Evolutionary conservation across 768 basidiomycete genomes (phyloP).

Genomic region (Cantharellus cinnabarinus): DNA sequence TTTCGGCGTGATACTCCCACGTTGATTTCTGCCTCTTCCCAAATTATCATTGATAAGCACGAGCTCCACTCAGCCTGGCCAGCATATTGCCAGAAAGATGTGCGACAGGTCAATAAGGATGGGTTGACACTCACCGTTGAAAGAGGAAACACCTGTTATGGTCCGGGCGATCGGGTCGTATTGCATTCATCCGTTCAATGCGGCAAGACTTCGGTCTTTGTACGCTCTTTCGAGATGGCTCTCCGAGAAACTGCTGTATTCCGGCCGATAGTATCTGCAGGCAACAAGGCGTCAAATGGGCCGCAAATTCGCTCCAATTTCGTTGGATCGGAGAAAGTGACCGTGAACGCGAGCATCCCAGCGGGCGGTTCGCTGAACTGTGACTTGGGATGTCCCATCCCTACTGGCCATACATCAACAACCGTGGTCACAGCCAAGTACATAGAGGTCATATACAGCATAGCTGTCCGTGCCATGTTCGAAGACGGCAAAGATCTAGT

Average conservation of each 20-base stretch:
- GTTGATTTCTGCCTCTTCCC: slow-evolving; percentile 42
- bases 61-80: slow-evolving; percentile 90
- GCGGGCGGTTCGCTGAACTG: slow-evolving; percentile 50
- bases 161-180: slow-evolving; percentile 63
- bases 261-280: slow-evolving; percentile 28
- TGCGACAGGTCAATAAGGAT: slow-evolving; percentile 41
- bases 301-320: slow-evolving; percentile 33
- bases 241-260: slow-evolving; percentile 62
- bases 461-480: slow-evolving; percentile 59
- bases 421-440: slow-evolving; percentile 47
- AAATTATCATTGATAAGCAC: slow-evolving; percentile 78
- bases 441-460: slow-evolving; percentile 66
- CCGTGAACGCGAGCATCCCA: slow-evolving; percentile 52
- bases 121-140: slow-evolving; percentile 58
- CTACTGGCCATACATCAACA: slow-evolving; percentile 54
- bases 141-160: slow-evolving; percentile 59
- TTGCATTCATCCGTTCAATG: slow-evolving; percentile 55
- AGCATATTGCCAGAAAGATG: slow-evolving; percentile 60
- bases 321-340: slow-evolving; percentile 50
- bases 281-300: slow-evolving; percentile 32
- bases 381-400: slow-evolving; percentile 52
- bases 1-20: slow-evolving; percentile 60
- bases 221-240: slow-evolving; percentile 69
- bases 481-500: slow-evolving; percentile 41
- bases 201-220: slow-evolving; percentile 44